phyloP scores from a whole-genome alignment of 495 filamentous ascomycete species.

The Penicillium pancosmium region DNA sequence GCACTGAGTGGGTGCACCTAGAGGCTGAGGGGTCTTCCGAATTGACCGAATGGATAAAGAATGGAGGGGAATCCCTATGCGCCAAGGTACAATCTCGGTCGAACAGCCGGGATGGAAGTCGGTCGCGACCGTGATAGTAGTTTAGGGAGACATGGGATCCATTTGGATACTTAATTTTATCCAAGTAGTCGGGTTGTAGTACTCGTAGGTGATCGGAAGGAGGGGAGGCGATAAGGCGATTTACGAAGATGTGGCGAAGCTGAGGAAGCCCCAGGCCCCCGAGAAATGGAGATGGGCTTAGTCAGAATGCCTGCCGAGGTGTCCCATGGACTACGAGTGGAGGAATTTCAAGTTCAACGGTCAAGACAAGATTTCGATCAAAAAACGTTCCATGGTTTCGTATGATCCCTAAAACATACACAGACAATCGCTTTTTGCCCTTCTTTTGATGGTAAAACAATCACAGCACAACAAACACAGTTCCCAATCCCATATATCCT shows the following conservation, averaged over 20 bases:
- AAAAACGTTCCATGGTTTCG: constrained; percentile 16
- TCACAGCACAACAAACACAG: constrained; percentile 11
- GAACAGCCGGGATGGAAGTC: constrained; percentile 1
- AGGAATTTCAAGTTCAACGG: background rate
- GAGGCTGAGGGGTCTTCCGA: background rate
- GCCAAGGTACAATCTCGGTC: background rate
- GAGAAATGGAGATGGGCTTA: constrained; percentile 4
- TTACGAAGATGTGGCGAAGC: constrained; percentile 1
- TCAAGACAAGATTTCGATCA: constrained; percentile 1
- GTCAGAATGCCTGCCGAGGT: constrained; percentile 5
- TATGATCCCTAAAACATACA: constrained; percentile 17
- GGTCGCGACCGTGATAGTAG: background rate
- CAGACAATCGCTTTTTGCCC: constrained; percentile 21
- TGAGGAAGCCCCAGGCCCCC: background rate
- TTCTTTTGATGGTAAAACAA: constrained; percentile 9
- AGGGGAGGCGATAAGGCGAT: constrained; percentile 10
- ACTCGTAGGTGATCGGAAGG: background rate
- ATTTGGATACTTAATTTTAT: background rate
- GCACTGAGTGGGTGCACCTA: background rate
- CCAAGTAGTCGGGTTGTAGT: background rate
- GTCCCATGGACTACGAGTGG: background rate
- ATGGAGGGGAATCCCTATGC: constrained; percentile 1
- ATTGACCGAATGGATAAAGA: background rate
- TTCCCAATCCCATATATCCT: constrained; percentile 13
- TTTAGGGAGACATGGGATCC: constrained; percentile 4